Evolutionary conservation across 2,329 filamentous ascomycete genomes (phyloP), one percentile per base, ranked within the genome.

Genomic region (Trichoderma harzianum): DNA sequence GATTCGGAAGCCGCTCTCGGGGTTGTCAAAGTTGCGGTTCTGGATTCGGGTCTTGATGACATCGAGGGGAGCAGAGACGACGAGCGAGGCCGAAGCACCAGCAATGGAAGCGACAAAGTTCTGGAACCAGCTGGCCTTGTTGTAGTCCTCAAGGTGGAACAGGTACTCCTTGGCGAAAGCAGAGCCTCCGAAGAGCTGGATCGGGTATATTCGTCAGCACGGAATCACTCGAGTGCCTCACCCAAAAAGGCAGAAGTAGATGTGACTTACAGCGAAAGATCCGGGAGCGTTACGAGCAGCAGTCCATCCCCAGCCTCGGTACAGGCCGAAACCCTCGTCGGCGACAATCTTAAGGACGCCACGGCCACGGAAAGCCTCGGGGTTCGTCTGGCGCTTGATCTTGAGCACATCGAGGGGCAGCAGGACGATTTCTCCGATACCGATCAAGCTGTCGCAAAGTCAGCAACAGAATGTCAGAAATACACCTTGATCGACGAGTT

Each of bases 371-470:
- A 99, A 99, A 43, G 96, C 95, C 80, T 98, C 96, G 53, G 96
- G 96, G 87, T 99, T 99, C 76, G 96, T 99, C 86, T 99, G 96
- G 78, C 96, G 91, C 89, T 99, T 99, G 86, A 99, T 99, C 89
- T 99, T 99, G 74, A 99, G 89, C 51, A 99, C 95, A 78, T 99
- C 96, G 73, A 99, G 90, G 55, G 96, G 96, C 53, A 99, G 89
- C 34, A 99, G 89, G 72, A 99, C 89, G 75, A 99, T 97, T 86
- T 99, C 96, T 80, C 96, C 96, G 78, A 99, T 97, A 78, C 96
- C 96, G 79, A 99, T 97, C 79, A 99, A 80, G 84, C 93, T 95
- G 58, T 30, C 30, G 39, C 30, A 24, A 21, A 34, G 57, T 60
- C 30, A 60, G 57, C 57, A 34, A 60, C 28, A 34, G 3, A 6